Evolutionary conservation across 1,284 basidiomycete species (phyloP).

Genomic region (Cryptococcus maquisensis): DNA sequence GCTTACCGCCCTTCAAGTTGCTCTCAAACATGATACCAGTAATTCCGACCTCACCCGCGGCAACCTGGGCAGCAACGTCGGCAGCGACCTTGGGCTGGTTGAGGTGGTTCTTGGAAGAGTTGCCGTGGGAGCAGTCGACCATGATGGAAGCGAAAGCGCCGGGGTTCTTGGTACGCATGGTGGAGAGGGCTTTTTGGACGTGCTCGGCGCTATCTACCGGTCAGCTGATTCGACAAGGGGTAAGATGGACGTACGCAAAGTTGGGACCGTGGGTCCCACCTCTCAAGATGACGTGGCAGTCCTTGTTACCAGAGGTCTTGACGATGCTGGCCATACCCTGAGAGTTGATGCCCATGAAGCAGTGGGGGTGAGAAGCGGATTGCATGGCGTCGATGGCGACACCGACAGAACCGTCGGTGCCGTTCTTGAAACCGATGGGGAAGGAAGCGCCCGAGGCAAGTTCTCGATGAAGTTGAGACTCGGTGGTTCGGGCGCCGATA

Average conservation of each 20-base stretch:
- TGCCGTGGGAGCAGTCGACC: constrained; percentile 58
- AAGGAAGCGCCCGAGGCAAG: constrained; percentile 48
- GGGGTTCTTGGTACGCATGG: constrained; percentile 63
- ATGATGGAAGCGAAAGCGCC: constrained; percentile 49
- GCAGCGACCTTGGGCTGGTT: constrained; percentile 82
- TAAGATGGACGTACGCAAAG: constrained; percentile 53
- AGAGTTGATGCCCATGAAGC: constrained; percentile 97
- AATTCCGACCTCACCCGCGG: constrained; percentile 69
- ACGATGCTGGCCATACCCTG: constrained; percentile 92
- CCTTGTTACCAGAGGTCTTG: constrained; percentile 84
- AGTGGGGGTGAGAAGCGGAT: constrained; percentile 84
- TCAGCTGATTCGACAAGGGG: neutral
- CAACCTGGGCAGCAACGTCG: constrained; percentile 72
- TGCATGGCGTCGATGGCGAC: constrained; percentile 94
- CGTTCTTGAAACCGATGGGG: constrained; percentile 88
- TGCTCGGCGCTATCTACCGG: constrained; percentile 51
- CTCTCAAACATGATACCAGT: constrained; percentile 96
- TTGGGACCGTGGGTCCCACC: constrained; percentile 87
- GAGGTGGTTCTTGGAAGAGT: constrained; percentile 85
- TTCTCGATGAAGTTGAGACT: constrained; percentile 82
- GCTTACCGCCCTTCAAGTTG: constrained; percentile 80
- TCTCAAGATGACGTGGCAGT: constrained; percentile 89
- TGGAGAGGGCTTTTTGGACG: constrained; percentile 65
- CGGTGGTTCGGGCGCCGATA: constrained; percentile 93
- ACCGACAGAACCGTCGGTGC: constrained; percentile 83